Base-by-base conservation (phyloP, 352 stramenopile species). In the Phytophthora macrochlamydospora region DNA sequence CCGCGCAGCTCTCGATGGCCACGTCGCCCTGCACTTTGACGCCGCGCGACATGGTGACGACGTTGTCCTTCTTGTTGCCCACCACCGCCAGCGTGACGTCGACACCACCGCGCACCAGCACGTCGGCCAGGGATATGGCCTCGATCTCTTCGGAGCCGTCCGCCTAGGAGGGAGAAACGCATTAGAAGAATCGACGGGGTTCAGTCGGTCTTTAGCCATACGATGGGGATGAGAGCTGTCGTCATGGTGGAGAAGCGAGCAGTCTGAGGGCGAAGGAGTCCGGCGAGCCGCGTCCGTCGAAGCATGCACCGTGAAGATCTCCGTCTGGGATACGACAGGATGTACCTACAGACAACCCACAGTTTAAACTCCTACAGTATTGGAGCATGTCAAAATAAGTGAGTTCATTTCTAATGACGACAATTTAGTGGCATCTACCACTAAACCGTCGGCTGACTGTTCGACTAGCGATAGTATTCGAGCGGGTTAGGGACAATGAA, bases 91-190 rank as follows among this genome's bases (percentile, higher is more conserved):
- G 50, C 35, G 84, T 94, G 29, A 91, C 83, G 51, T 84, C 46
- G 18, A 93, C 73, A 33, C 83, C 84, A 24, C 83, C 87, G 51
- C 85, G 84, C 42, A 83, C 79, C 42, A 95, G 71, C 44, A 95
- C 85, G 52, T 93, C 81, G 1, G 84, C 76, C 9, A 95, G 58
- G 32, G 84, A 87, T 52, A 92, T 76, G 24, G 87, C 87, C 67
- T 95, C 87, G 60, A 93, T 92, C 57, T 95, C 87, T 76, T 95
- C 87, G 30, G 69, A 91, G 42, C 81, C 87, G 62, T 93, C 83
- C n/a, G 85, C 87, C 87, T 93, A 12, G 1, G 43, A 28, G 3
- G 18, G 43, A 33, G 4, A 31, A 48, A 2, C 65, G 2, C 18
- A 42, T 37, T 29, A n/a, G 29, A 7, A 50, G 1, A 13, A 49